Evolutionary conservation across 257 asterid genomes (phyloP).

Genomic region (Vinca minor): DNA sequence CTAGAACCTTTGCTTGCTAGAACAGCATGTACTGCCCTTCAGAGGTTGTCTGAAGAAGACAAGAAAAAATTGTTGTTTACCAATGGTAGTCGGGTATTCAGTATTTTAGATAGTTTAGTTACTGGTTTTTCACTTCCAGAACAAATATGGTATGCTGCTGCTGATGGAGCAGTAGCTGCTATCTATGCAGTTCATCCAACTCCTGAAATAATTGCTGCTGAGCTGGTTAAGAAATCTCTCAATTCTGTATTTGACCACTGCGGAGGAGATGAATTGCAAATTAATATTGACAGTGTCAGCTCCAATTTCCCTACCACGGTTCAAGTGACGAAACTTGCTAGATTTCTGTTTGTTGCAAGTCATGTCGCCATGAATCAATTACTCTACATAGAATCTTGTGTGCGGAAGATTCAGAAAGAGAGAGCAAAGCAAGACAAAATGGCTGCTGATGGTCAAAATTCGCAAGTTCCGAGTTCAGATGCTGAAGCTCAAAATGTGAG

Average conservation of each 20-base stretch:
- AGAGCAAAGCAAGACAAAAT: conserved; percentile 63
- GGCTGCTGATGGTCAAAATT: conserved; percentile 37
- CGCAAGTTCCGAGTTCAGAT: conserved; percentile 20
- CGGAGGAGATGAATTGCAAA: conserved; percentile 40
- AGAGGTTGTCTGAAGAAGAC: conserved; percentile 85
- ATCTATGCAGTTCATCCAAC: conserved; percentile 74
- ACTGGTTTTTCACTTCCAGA: conserved; percentile 68
- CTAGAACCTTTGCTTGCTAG: conserved; percentile 88
- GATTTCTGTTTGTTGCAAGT: conserved; percentile 65
- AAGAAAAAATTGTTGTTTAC: conserved; percentile 58
- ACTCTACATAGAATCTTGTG: conserved; percentile 63
- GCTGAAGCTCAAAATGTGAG: conserved; percentile 51
- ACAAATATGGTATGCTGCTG: conserved; percentile 81
- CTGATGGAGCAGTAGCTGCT: conserved; percentile 77
- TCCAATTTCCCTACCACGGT: conserved; percentile 35
- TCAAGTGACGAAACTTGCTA: conserved; percentile 61
- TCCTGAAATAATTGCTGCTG: conserved; percentile 69
- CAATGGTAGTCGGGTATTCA: conserved; percentile 64
- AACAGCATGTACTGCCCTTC: conserved; percentile 82
- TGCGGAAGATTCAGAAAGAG: conserved; percentile 70
- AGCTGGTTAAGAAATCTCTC: conserved; percentile 66
- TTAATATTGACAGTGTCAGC: conserved; percentile 31
- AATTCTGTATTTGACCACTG: conserved; percentile 46
- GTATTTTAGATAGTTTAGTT: conserved; percentile 60
- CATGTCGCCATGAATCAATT: conserved; percentile 92